Percentiles rank a stretch among this genome's conserved stretches.
phyloP scores from a whole-genome alignment of 1,284 basidiomycete genomes.

The Puccinia coronata region DNA sequence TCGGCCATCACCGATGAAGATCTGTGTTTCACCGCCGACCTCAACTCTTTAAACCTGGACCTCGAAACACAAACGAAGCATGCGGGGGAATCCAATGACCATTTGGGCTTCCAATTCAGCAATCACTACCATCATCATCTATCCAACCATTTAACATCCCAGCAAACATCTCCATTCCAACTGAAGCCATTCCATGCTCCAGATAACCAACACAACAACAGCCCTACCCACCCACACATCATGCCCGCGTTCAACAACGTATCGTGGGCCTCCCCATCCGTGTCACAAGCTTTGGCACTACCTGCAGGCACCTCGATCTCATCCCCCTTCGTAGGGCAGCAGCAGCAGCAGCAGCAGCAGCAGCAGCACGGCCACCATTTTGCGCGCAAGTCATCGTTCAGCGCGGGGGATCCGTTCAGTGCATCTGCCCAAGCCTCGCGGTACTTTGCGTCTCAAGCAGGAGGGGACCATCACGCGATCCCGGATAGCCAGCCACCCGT shows the following conservation, averaged over 20 bases:
- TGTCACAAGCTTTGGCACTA: background rate
- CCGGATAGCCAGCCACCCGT: background rate
- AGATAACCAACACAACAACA: background rate
- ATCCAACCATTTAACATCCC: background rate
- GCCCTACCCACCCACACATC: too few species aligned
- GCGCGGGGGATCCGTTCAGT: constrained; percentile 49
- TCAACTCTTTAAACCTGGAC: constrained; percentile 56
- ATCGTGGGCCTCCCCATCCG: constrained; percentile 14
- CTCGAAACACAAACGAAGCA: constrained; percentile 54
- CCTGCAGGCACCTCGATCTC: background rate
- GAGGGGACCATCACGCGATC: background rate
- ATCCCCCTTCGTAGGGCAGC: background rate
- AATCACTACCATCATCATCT: constrained; percentile 22
- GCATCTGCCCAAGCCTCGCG: constrained; percentile 47
- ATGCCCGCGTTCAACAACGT: constrained; percentile 43
- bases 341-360: too few species aligned
- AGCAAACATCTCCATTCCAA: background rate
- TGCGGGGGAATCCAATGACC: background rate
- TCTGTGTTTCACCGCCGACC: constrained; percentile 55
- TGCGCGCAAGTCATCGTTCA: constrained; percentile 45
- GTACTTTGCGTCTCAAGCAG: constrained; percentile 36
- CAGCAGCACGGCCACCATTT: too few species aligned
- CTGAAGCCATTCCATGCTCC: constrained; percentile 12
- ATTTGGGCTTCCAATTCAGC: constrained; percentile 8
- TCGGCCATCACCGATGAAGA: constrained; percentile 55